Evolutionary conservation across 140 eudicot species (phyloP).

Genomic region (Anethum foeniculum): DNA sequence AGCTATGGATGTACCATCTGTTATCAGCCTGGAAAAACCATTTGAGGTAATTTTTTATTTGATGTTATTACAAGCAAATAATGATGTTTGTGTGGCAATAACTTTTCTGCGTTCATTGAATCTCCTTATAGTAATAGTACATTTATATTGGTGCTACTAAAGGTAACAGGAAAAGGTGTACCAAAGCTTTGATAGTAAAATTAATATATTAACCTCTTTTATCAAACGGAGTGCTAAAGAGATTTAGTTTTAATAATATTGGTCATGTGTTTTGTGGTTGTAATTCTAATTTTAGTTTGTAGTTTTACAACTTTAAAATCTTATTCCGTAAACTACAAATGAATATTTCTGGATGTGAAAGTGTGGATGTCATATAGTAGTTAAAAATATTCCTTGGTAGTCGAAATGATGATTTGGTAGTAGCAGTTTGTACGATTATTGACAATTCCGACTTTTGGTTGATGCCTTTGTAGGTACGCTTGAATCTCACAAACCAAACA

Average conservation of each 20-base stretch:
- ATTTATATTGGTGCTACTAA: not conserved
- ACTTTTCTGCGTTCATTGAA: not conserved
- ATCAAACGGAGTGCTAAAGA: not conserved
- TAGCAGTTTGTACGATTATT: not conserved
- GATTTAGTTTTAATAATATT: not conserved
- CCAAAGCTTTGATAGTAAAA: not conserved
- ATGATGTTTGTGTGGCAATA: not conserved
- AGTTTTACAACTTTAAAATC: not conserved
- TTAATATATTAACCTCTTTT: not conserved
- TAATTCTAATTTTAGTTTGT: not conserved
- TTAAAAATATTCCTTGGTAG: not conserved
- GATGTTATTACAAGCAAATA: not conserved
- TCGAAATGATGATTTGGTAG: not conserved
- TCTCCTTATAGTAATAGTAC: not conserved
- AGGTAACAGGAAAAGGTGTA: not conserved
- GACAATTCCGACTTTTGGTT: conserved; percentile 14
- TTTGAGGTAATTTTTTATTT: conserved; percentile 45
- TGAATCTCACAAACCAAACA: conserved; percentile 72
- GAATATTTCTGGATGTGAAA: not conserved
- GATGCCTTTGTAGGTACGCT: conserved; percentile 42
- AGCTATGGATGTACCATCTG: conserved; percentile 64
- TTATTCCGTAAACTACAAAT: not conserved
- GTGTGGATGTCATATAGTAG: not conserved
- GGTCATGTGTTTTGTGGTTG: not conserved
- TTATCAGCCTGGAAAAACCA: conserved; percentile 70